A percentile compares a stretch with the other conserved stretches of the same genome.
Conservation (phyloP, 2,329 filamentous ascomycete species). For the Epichloe gansuensis region DNA sequence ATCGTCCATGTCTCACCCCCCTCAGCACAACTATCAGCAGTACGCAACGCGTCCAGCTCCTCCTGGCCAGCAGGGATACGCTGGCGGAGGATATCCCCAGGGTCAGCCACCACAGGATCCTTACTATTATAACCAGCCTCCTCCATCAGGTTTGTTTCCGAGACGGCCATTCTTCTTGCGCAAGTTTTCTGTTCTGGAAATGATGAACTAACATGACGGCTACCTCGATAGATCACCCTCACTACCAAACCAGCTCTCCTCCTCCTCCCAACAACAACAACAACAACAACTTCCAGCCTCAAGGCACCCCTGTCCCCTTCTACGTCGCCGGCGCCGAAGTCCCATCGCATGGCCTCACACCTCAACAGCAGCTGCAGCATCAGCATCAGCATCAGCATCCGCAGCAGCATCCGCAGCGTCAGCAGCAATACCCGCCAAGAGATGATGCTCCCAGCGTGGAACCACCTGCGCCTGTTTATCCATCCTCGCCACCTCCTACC, state of each 20-base stretch:
- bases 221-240: slow-evolving; percentile 28
- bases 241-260: slow-evolving; percentile 33
- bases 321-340: slow-evolving; percentile 50
- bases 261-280: slow-evolving; percentile 21
- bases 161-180: not conserved
- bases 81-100: slow-evolving; percentile 27
- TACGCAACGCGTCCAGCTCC: slow-evolving; percentile 42
- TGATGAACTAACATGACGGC: not conserved
- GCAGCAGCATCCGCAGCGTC: too few relatives aligned
- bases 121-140: slow-evolving; percentile 56
- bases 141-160: slow-evolving; percentile 19
- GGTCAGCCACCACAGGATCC: slow-evolving; percentile 41
- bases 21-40: slow-evolving; percentile 64
- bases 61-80: slow-evolving; percentile 34
- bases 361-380: slow-evolving; percentile 17
- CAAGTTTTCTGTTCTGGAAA: too few relatives aligned
- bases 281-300: slow-evolving; percentile 20
- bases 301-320: slow-evolving; percentile 43
- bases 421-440: slow-evolving; percentile 34
- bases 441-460: slow-evolving; percentile 36
- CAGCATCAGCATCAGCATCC: too few relatives aligned
- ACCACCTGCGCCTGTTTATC: slow-evolving; percentile 23
- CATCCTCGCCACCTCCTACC: slow-evolving; percentile 34
- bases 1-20: slow-evolving; percentile 91
- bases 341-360: slow-evolving; percentile 25